Evolutionary conservation across 192 early-diverging fungal genomes (phyloP), one percentile per base, ranked within the genome.

Genomic region (Diversispora epigaea): DNA sequence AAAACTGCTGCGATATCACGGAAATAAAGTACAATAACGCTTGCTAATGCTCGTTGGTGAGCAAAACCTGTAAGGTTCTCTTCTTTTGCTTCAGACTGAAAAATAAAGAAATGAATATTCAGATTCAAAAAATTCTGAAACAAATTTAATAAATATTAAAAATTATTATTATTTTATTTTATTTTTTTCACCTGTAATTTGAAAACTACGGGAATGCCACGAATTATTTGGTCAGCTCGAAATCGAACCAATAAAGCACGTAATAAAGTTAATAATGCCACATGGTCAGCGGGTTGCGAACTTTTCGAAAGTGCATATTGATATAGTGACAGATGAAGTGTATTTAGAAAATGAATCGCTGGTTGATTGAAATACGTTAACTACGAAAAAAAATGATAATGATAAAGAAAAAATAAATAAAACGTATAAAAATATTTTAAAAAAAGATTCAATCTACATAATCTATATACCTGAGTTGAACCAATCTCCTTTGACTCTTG

Each of bases 101-200:
- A 49, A 15, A 55, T 54, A 9, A n/a, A 11, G 4, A 68, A 25
- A 9, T 43, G 15, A 15, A 43, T 17, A 47, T 19, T 3, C 3
- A 66, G 6, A 45, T 14, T 15, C 17, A 44, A 15, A 43, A 66
- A 12, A 17, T 54, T 10, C 12, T 54, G n/a, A 1, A 54, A 17
- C 4, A 54, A 17, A n/a, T n/a, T n/a, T n/a, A n/a, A n/a, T n/a
- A 17, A 14, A 54, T 54, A n/a, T 44, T 14, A 66, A 10, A 9
- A 11, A 43, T 44, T 7, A 22, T 12, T 47, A n/a, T n/a, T n/a
- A n/a, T n/a, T n/a, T n/a, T n/a, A 86, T 69, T 79, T 80, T 40
- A 86, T 69, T 79, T 80, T 40, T 73, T 70, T 21, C 32, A 79
- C 21, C 82, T 87, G 21, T 82, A 81, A 50, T 82, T 80, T 68